Base-by-base conservation (phyloP, 2,329 filamentous ascomycete species). In the Pseudogymnoascus sp. region DNA sequence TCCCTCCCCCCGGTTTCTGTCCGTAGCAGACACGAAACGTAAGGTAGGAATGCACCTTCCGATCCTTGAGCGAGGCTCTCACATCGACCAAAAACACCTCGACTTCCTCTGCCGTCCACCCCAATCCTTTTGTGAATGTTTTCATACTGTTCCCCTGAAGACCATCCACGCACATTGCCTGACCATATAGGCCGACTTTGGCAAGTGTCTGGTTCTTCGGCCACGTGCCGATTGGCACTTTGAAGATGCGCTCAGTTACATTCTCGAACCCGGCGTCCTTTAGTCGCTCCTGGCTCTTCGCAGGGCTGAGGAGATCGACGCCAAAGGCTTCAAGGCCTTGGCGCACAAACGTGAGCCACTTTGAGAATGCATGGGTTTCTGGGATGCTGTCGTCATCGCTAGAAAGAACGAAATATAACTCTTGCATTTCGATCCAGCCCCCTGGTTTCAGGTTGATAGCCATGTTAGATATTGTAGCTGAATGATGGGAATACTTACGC, bases 171-270 rank as follows among this genome's bases (percentile, higher is more conserved):
- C 14, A 16, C 8, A 16, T 52, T 30, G n/a, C 45, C 45, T 16
- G 14, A 5, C n/a, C 25, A 11, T 25, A 60, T 19, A 60, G n/a
- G n/a, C 71, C 80, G 62, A 80, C 74, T 58, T 77, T 73, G 63
- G 75, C 77, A 36, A 80, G 72, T 14, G 69, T 75, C 16, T 73
- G 69, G 58, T 82, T 77, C 52, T 70, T 74, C 0, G 79, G 72
- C 81, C 80, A 83, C 0, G 73, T 70, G 6, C 77, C 79, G 6
- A 80, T 75, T 0, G 80, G 80, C 3, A 82, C 70, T 68, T 81
- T 78, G 64, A 76, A 72, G n/a, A 73, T 70, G 22, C 70, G 66
- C 23, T 75, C 73, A 4, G 68, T 49, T n/a, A 64, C 38, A 41
- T 64, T 64, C 7, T 60, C 38, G 30, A 62, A 64, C 12, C 63